Base-by-base conservation (phyloP, 2,329 filamentous ascomycete genomes). In the Talaromyces sp. region DNA sequence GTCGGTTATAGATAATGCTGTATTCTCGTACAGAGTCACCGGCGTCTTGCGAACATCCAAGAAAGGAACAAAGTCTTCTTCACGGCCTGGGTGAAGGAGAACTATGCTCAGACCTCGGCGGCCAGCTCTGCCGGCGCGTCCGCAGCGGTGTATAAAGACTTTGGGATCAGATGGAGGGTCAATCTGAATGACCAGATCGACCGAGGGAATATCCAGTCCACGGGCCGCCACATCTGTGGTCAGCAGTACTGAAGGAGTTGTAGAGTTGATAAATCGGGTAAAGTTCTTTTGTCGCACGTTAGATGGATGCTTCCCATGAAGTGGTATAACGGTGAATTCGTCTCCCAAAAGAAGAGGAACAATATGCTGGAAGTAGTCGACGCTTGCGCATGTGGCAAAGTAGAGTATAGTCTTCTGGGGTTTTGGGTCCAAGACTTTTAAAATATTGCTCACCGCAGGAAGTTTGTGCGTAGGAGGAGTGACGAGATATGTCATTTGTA, bases 171-270 rank as follows among this genome's bases (percentile, higher is more conserved):
- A 91, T 1, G 87, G 87, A 2, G 87, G 89, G 71, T 97, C 93
- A 50, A 97, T 81, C 71, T 97, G 93, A 0, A 96, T 84, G 4
- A 97, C 93, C 1, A 97, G 82, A 71, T 97, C 93, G 43, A 97
- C 92, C 60, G 92, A 86, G 0, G 93, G 92, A 58, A 97, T 95
- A 72, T 98, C 93, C 4, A 98, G 83, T 14, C 93, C 93, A 62
- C 93, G 86, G 2, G 93, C 91, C 2, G 93, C 91, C 27, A 98
- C 86, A 71, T 98, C 93, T 19, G 95, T 98, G 7, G 93, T 98
- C 7, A 99, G 81, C 11, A 99, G 85, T 35, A 99, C 83, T 1
- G 89, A 88, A 0, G 93, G 90, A 0, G 85, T 85, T 1, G 89
- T 84, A 1, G 90, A 86, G 59, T 87, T 87, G 24, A 90, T 80